Evolutionary conservation across 2,329 filamentous ascomycete species (phyloP).

Genomic region (Calycina marina): DNA sequence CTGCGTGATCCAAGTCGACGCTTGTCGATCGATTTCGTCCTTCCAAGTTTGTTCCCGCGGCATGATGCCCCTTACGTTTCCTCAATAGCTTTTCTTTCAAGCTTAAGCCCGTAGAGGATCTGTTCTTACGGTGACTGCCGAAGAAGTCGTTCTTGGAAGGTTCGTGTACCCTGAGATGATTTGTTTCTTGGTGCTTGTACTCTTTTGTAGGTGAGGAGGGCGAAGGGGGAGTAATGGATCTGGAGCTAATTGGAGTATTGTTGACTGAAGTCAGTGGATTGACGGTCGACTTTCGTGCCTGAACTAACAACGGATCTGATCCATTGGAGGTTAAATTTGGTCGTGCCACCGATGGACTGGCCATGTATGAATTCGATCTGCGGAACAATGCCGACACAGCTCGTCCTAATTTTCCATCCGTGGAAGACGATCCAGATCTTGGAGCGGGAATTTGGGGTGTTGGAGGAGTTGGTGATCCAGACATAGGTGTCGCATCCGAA

Average conservation of each 20-base stretch:
- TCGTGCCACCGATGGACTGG: slow-evolving; percentile 3
- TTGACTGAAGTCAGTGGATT: slow-evolving; percentile 11
- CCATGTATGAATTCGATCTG: slow-evolving; percentile 9
- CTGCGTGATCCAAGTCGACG: slow-evolving; percentile 12
- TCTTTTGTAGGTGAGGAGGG: slow-evolving; percentile 27
- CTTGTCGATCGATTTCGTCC: slow-evolving; percentile 16
- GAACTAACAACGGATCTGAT: slow-evolving; percentile 9
- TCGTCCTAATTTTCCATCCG: slow-evolving; percentile 7
- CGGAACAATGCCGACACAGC: slow-evolving; percentile 13
- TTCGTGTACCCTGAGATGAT: slow-evolving; percentile 5
- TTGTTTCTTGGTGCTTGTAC: slow-evolving; percentile 16
- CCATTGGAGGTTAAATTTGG: slow-evolving; percentile 3
- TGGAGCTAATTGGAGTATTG: slow-evolving; percentile 11
- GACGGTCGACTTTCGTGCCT: slow-evolving; percentile 9
- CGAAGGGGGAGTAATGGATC: slow-evolving; percentile 26
- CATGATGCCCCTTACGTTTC: slow-evolving; percentile 3
- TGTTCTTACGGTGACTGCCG: slow-evolving; percentile 33
- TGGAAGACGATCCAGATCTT: slow-evolving; percentile 3
- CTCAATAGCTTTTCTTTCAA: slow-evolving; percentile 13
- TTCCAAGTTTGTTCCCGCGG: no score
- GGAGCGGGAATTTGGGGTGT: slow-evolving; percentile 5
- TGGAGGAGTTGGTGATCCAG: slow-evolving; percentile 3
- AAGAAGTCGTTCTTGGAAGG: slow-evolving; percentile 23
- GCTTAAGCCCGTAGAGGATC: slow-evolving; percentile 18
- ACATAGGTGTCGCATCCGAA: slow-evolving; percentile 1